These are phyloP conservation scores for Chaetomium strumarium DNA, from an alignment of 2,329 filamentous ascomycete genomes.

Conservation along the genomic window DNA sequence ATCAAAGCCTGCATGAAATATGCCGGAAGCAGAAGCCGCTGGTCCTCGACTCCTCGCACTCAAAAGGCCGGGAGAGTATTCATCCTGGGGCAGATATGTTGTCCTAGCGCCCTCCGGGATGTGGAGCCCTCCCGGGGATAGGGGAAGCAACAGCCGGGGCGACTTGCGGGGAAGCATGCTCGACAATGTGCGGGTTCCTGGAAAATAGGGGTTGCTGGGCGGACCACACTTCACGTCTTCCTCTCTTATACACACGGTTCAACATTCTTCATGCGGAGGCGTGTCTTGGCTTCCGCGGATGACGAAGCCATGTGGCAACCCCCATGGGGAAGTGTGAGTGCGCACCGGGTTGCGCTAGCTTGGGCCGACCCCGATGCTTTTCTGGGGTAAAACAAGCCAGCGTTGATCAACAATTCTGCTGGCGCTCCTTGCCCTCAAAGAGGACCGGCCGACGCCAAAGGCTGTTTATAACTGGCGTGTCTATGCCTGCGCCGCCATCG, in stretches of 20 bases:
- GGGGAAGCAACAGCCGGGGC: background rate
- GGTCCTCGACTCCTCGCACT: background rate
- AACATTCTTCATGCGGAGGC: slow-evolving; percentile 13
- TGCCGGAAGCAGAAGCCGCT: background rate
- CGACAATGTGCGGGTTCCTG: slow-evolving; percentile 3
- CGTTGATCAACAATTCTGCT: slow-evolving; percentile 6
- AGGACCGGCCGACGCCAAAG: slow-evolving; percentile 52
- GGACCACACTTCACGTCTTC: background rate
- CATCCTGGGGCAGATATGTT: slow-evolving; percentile 16
- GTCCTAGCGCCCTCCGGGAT: slow-evolving; percentile 3
- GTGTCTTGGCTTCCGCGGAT: slow-evolving; percentile 5
- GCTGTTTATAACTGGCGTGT: slow-evolving; percentile 58
- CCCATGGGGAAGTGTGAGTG: slow-evolving; percentile 11
- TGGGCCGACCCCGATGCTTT: background rate
- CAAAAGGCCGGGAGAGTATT: slow-evolving; percentile 18
- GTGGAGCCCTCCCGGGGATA: slow-evolving; percentile 11
- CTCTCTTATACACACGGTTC: slow-evolving; percentile 9
- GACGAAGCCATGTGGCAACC: slow-evolving; percentile 8
- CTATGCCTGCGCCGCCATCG: slow-evolving; percentile 47
- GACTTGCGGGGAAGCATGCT: slow-evolving; percentile 17
- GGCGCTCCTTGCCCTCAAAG: slow-evolving; percentile 44
- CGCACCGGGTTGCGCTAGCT: slow-evolving; percentile 2
- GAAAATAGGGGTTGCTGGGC: slow-evolving; percentile 12
- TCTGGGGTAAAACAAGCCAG: slow-evolving; percentile 5
- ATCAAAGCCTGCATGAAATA: background rate